Conservation (phyloP, 208 protist species). For the Phytomonas francai region DNA sequence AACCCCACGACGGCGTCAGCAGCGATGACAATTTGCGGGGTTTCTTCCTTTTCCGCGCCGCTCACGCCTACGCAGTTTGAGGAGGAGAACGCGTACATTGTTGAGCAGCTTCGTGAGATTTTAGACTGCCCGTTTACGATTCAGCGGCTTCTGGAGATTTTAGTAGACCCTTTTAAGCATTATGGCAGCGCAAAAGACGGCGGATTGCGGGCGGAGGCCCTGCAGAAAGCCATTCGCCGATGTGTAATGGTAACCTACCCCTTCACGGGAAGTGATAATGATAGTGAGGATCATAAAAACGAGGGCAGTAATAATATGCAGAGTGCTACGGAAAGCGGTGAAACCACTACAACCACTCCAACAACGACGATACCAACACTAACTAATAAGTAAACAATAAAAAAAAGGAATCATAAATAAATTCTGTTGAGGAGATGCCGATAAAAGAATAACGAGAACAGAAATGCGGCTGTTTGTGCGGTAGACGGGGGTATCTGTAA, state of each 20-base stretch:
- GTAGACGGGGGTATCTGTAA: no score
- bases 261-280: slow-evolving; percentile 16
- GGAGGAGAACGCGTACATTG: slow-evolving; percentile 75
- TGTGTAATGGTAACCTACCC: slow-evolving; percentile 68
- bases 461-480: not conserved
- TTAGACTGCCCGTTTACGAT: slow-evolving; percentile 67
- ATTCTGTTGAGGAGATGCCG: not conserved
- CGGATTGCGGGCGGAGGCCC: slow-evolving; percentile 41
- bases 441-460: slow-evolving; percentile 4
- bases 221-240: slow-evolving; percentile 64
- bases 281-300: not conserved
- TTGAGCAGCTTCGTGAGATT: slow-evolving; percentile 58
- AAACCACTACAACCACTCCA: no score
- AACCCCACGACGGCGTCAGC: not conserved
- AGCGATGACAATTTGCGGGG: not conserved
- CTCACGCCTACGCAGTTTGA: slow-evolving; percentile 38
- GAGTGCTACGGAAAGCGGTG: no score
- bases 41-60: slow-evolving; percentile 6
- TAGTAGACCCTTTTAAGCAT: slow-evolving; percentile 37
- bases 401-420: not conserved
- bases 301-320: no score
- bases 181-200: slow-evolving; percentile 21
- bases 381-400: not conserved
- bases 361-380: not conserved
- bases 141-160: slow-evolving; percentile 62